Evolutionary conservation across 2,329 filamentous ascomycete genomes (phyloP).

Genomic region (Fusarium devonianum): DNA sequence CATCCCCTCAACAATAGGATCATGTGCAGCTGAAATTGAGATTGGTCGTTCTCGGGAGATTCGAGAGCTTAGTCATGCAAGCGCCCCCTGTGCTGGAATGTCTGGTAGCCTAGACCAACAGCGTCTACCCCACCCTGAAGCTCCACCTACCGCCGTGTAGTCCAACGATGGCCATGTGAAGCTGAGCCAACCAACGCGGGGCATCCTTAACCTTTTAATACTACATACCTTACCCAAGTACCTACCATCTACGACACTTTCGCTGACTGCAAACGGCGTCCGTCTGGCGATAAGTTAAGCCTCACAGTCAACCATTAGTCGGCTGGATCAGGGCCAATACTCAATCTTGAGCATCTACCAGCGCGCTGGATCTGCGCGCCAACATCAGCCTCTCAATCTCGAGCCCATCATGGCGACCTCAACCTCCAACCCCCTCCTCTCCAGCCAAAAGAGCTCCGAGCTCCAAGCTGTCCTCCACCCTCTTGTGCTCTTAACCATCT

Average conservation of each 20-base stretch:
- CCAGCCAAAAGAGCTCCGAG: conserved; percentile 72
- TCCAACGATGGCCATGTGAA: no score
- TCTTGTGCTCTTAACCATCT: conserved; percentile 93
- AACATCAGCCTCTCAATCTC: conserved; percentile 14
- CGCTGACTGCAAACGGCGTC: conserved; percentile 13
- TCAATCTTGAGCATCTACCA: neutral
- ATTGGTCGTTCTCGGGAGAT: neutral
- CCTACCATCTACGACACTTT: conserved; percentile 4
- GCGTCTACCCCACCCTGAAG: neutral
- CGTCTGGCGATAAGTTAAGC: no score
- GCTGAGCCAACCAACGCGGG: conserved; percentile 26
- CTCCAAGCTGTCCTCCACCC: conserved; percentile 88
- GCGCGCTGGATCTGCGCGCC: conserved; percentile 1
- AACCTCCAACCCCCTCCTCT: conserved; percentile 65
- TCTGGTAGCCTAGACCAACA: conserved; percentile 3
- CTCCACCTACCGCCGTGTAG: no score
- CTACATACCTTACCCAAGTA: no score
- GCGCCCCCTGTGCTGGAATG: conserved; percentile 6
- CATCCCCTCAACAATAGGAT: conserved; percentile 18
- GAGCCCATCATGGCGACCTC: conserved; percentile 61
- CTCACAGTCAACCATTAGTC: no score
- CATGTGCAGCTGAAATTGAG: conserved; percentile 17
- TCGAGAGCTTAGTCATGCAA: conserved; percentile 6
- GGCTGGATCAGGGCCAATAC: no score
- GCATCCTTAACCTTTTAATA: conserved; percentile 27